Conservation (phyloP, 179 eudicot genomes). For the Amaranthus tricolor region DNA sequence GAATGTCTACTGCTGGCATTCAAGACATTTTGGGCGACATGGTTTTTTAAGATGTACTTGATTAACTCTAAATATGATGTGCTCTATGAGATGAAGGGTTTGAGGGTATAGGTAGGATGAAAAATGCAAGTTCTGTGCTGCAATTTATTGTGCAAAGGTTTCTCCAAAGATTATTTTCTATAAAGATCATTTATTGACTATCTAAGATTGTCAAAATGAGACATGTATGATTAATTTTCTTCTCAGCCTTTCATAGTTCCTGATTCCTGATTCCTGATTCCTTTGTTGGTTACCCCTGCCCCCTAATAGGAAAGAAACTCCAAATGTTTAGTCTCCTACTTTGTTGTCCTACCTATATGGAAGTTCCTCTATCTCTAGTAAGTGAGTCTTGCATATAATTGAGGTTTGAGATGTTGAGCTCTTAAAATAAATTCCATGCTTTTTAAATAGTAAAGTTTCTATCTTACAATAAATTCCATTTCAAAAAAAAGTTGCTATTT, state of each 20-base stretch:
- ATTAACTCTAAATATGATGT: background rate
- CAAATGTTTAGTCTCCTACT: too few relatives aligned
- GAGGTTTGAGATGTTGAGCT: background rate
- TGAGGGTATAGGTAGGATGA: too few relatives aligned
- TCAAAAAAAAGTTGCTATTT: background rate
- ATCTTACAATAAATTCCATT: background rate
- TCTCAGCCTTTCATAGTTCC: too few relatives aligned
- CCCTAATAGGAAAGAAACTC: too few relatives aligned
- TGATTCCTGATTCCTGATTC: too few relatives aligned
- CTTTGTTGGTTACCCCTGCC: too few relatives aligned
- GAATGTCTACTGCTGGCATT: background rate
- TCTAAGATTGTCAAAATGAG: background rate
- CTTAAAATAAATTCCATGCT: background rate
- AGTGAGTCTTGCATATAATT: background rate
- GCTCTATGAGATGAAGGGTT: too few relatives aligned
- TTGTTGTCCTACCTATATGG: background rate
- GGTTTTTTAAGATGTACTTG: background rate
- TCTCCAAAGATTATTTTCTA: background rate
- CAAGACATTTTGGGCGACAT: too few relatives aligned
- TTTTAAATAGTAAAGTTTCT: background rate
- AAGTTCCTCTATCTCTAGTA: background rate
- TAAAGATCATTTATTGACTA: background rate
- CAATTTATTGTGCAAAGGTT: background rate
- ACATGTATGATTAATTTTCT: background rate
- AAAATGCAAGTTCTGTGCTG: background rate